Conservation (phyloP, 805 yeast genomes). For the Candida succiphila region DNA sequence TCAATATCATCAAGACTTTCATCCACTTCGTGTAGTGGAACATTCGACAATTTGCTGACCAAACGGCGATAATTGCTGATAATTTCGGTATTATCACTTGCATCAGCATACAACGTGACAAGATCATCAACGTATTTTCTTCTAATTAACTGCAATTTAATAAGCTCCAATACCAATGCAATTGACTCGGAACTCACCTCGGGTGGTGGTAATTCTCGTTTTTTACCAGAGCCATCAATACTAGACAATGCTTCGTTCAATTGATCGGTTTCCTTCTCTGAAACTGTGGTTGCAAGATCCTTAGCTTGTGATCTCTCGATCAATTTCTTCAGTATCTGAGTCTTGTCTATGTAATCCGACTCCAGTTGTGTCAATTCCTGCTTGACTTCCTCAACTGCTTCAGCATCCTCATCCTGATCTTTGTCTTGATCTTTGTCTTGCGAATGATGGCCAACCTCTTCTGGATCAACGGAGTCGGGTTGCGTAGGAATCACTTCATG, state of each 20-base stretch:
- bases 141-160: constrained; percentile 44
- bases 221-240: constrained; percentile 6
- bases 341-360: constrained; percentile 11
- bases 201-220: constrained; percentile 10
- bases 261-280: constrained; percentile 22
- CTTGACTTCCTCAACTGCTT: constrained; percentile 4
- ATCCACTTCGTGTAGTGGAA: constrained; percentile 59
- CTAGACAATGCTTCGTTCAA: constrained; percentile 6
- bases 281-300: constrained; percentile 32
- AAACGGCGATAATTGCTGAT: constrained; percentile 61
- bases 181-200: constrained; percentile 13
- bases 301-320: constrained; percentile 35
- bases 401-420: constrained; percentile 11
- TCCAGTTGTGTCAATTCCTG: constrained; percentile 9
- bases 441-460: constrained; percentile 2
- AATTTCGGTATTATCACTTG: constrained; percentile 37
- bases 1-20: constrained; percentile 52
- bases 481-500: no score
- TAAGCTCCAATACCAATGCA: constrained; percentile 29
- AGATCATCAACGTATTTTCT: constrained; percentile 42
- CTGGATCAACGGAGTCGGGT: background rate
- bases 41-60: constrained; percentile 60
- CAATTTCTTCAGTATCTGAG: constrained; percentile 11
- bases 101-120: constrained; percentile 21
- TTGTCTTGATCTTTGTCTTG: constrained; percentile 7